Conservation (phyloP, 257 asterid genomes). For the Ehretia macrophylla region DNA sequence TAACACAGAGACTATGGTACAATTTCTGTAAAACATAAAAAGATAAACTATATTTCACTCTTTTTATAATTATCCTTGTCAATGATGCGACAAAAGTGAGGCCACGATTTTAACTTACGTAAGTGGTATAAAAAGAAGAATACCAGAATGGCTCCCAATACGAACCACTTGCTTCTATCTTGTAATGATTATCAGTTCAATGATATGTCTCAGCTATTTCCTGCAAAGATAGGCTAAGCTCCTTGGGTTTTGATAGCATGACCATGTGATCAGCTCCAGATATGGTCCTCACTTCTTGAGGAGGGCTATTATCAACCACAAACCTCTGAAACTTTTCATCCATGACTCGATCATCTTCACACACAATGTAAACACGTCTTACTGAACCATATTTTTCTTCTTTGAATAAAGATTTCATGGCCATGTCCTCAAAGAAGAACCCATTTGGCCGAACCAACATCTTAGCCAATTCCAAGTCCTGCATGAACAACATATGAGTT, state of each 20-base stretch:
- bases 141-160: too few species aligned
- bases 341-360: slow-evolving; percentile 41
- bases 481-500: background rate
- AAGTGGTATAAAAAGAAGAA: too few species aligned
- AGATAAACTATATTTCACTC: too few species aligned
- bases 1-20: too few species aligned
- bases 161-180: too few species aligned
- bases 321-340: slow-evolving; percentile 48
- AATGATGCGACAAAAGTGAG: too few species aligned
- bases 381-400: slow-evolving; percentile 42
- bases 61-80: too few species aligned
- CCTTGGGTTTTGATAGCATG: slow-evolving; percentile 42
- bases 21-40: too few species aligned
- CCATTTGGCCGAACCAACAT: slow-evolving; percentile 37
- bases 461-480: slow-evolving; percentile 60
- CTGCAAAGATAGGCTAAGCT: slow-evolving; percentile 27
- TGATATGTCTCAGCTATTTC: slow-evolving; percentile 16
- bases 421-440: slow-evolving; percentile 37
- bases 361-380: slow-evolving; percentile 39
- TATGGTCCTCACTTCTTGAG: slow-evolving; percentile 35
- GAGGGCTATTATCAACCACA: slow-evolving; percentile 39
- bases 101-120: too few species aligned
- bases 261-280: slow-evolving; percentile 49
- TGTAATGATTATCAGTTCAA: too few species aligned
- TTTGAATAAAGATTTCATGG: slow-evolving; percentile 27